phyloP scores from a whole-genome alignment of 1,139 yeast genomes.

The Candida albicans region DNA sequence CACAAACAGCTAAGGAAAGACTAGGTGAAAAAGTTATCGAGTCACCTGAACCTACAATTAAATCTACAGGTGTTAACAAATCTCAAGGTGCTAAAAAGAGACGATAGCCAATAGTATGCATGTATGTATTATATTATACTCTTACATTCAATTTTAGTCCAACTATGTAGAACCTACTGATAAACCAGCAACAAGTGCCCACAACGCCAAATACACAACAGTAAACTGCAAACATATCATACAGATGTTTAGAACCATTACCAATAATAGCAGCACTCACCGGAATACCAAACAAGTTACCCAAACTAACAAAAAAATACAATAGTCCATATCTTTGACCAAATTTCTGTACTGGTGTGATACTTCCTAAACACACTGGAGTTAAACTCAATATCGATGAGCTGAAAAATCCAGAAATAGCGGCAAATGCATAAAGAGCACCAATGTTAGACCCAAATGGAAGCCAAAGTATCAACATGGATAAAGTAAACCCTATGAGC shows the following conservation, averaged over 20 bases:
- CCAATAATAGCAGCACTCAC: slow-evolving; percentile 52
- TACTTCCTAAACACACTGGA: slow-evolving; percentile 41
- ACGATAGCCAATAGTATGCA: slow-evolving; percentile 5
- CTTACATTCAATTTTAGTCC: slow-evolving; percentile 23
- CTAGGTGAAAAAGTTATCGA: slow-evolving; percentile 7
- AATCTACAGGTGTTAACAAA: slow-evolving; percentile 9
- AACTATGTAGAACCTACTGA: slow-evolving; percentile 23
- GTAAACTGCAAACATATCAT: slow-evolving; percentile 26
- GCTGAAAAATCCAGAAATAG: slow-evolving; percentile 50
- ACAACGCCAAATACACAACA: slow-evolving; percentile 22
- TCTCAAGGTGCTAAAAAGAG: slow-evolving; percentile 11
- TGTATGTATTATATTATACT: slow-evolving; percentile 12
- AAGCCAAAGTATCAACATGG: slow-evolving; percentile 49
- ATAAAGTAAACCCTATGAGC: slow-evolving; percentile 41
- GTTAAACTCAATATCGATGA: slow-evolving; percentile 27
- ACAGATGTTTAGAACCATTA: slow-evolving; percentile 24
- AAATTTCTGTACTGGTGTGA: slow-evolving; percentile 30
- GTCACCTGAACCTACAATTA: slow-evolving; percentile 4
- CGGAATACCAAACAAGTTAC: slow-evolving; percentile 39
- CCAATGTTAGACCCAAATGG: slow-evolving; percentile 50
- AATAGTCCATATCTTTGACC: slow-evolving; percentile 43
- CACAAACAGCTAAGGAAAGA: slow-evolving; percentile 11
- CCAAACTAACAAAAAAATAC: slow-evolving; percentile 40
- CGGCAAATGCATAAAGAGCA: slow-evolving; percentile 48
- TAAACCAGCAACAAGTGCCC: slow-evolving; percentile 22